Base-by-base conservation (phyloP, 768 basidiomycete species). In the Cantharellus cinnabarinus region DNA sequence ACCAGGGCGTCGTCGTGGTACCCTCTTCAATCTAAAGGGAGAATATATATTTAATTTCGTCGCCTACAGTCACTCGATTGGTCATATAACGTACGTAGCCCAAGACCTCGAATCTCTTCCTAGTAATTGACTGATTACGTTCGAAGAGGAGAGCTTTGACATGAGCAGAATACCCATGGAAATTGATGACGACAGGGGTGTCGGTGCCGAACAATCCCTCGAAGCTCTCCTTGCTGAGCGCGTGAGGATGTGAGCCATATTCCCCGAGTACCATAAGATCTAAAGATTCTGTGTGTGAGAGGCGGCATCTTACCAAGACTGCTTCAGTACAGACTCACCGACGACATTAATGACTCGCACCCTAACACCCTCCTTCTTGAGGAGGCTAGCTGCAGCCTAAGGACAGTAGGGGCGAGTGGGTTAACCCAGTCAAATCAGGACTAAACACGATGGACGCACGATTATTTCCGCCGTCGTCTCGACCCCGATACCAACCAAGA, bases 391-490 rank as follows among this genome's bases (percentile, higher is more conserved):
- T 0, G 90, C 89, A 2, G 86, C 83, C 65, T 54, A 54, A 10
- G 14, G 35, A 10, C 1, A 29, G 10, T 29, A 48, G 44, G 29
- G 29, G 10, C 10, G 44, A 29, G 35, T 54, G 10, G 10, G 7
- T 54, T 54, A 37, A 37, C 10, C 52, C 14, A 54, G 1, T 7
- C 10, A 37, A 37, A 10, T 54, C 35, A 37, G 52, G 35, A 54
- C 14, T 54, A 54, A 7, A 54, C 7, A 37, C 7, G 10, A 7
- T 54, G 35, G 10, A 54, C 52, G 52, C 35, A 54, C 52, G 35
- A 94, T 81, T 59, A 89, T 82, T 67, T 95, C 90, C 64, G 88
- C 83, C 0, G 87, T 93, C 34, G 88, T 76, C 68, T 91, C 90
- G 37, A 86, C 82, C 62, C 90, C 89, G 65, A 88, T 82, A 4